A percentile compares a stretch with the other conserved stretches of the same genome.
These are phyloP conservation scores for Pseudocercospora fijiensis DNA, from an alignment of 2,329 filamentous ascomycete species.

Conservation along the genomic window DNA sequence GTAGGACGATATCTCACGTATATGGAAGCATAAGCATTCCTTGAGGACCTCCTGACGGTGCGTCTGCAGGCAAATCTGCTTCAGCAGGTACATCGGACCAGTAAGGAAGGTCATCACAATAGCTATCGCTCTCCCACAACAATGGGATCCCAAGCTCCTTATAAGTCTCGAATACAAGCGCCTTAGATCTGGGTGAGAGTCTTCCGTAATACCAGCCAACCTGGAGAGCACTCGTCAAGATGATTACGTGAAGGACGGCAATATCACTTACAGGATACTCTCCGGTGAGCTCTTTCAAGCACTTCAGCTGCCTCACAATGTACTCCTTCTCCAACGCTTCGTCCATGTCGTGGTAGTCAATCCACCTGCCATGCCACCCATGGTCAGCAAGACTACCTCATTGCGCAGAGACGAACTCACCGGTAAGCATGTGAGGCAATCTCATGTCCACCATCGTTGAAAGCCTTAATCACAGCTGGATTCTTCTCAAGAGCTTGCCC, in stretches of 20 bases:
- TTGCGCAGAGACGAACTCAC: background rate
- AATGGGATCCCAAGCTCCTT: constrained; percentile 53
- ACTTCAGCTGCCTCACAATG: constrained; percentile 34
- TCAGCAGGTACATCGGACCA: constrained; percentile 46
- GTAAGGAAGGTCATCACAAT: constrained; percentile 57
- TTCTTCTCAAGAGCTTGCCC: constrained; percentile 51
- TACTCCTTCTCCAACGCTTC: constrained; percentile 51
- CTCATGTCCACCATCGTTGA: constrained; percentile 52
- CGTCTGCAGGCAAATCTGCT: constrained; percentile 45
- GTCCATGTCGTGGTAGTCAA: constrained; percentile 49
- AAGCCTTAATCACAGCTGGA: constrained; percentile 47
- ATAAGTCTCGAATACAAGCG: constrained; percentile 51
- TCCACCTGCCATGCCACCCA: constrained; percentile 45
- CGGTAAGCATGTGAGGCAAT: constrained; percentile 52
- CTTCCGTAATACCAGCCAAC: constrained; percentile 53
- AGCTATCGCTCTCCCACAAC: constrained; percentile 52
- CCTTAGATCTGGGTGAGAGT: constrained; percentile 45
- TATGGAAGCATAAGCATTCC: constrained; percentile 57
- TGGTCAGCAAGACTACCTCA: background rate
- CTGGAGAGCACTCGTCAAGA: background rate
- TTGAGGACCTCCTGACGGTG: constrained; percentile 41
- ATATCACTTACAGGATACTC: constrained; percentile 40
- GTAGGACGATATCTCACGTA: constrained; percentile 37
- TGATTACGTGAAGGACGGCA: background rate
- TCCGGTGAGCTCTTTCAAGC: constrained; percentile 48